A percentile compares a stretch with the other conserved stretches of the same genome.
Evolutionary conservation across 2,329 filamentous ascomycete species (phyloP).

Genomic region (Alternaria gansuensis): DNA sequence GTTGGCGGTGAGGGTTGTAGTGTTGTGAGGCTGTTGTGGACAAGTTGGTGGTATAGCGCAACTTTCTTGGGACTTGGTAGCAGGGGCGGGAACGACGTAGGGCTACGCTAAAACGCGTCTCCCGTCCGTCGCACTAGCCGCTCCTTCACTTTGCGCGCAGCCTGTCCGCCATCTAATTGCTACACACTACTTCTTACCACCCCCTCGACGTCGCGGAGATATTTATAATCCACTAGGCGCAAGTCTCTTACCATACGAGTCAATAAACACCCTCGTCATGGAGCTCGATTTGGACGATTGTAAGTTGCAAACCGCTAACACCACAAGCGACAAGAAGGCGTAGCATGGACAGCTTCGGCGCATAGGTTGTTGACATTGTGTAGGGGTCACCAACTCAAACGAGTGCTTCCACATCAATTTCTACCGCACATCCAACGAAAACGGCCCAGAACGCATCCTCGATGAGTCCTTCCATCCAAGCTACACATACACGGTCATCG

Average conservation of each 20-base stretch:
- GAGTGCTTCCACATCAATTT: constrained; percentile 53
- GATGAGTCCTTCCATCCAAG: constrained; percentile 78
- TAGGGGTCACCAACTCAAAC: constrained; percentile 50
- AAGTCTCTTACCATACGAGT: background rate
- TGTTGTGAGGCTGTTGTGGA: constrained; percentile 11
- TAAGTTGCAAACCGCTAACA: constrained; percentile 24
- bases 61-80: constrained; percentile 23
- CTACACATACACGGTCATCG: constrained; percentile 92
- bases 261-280: constrained; percentile 24
- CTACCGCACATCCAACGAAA: constrained; percentile 38
- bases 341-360: background rate
- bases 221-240: background rate
- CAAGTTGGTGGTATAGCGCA: constrained; percentile 19
- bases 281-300: constrained; percentile 46
- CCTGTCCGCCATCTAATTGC: constrained; percentile 1
- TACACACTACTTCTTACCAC: constrained; percentile 5
- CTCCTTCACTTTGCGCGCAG: constrained; percentile 27
- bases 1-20: constrained; percentile 16
- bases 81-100: constrained; percentile 28
- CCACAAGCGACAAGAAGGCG: background rate
- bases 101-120: constrained; percentile 39
- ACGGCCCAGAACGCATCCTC: constrained; percentile 54
- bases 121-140: constrained; percentile 32
- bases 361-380: constrained; percentile 1
- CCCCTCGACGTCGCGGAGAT: constrained; percentile 5